Base-by-base conservation (phyloP, 1,284 basidiomycete species). In the Moesziomyces globuligerus region DNA sequence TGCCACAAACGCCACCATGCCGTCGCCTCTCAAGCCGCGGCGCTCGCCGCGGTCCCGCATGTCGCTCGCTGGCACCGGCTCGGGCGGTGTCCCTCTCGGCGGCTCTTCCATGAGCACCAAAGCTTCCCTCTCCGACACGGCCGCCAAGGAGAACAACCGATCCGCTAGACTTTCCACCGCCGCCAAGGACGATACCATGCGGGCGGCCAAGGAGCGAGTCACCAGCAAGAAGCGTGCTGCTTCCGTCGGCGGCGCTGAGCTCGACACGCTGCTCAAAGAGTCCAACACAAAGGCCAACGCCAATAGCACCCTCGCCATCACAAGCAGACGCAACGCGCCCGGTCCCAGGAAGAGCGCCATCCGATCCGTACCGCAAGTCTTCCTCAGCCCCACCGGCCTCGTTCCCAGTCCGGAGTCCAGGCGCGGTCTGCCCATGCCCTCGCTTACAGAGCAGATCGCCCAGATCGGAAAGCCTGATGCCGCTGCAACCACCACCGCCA, bases 311-410 rank as follows among this genome's bases (percentile, higher is more conserved):
- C 41, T 51, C 21, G 40, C 57, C 28, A 37, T 58, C 15, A 66
- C 68, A 7, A 71, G 68, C 48, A 57, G 68, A 37, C 56, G 68
- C 5, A 71, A 71, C n/a, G 68, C 68, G 15, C 68, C 68, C 17
- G 59, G 55, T 41, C 76, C 76, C 1, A 55, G 76, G 48, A 78
- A 78, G 64, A 74, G 71, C 32, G 72, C 76, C 45, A 73, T 78
- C 42, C 68, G 72, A 44, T 56, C 70, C 24, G 72, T 72, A 15
- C 76, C 74, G 1, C 76, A 78, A 28, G 64, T 78, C 34, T 78
- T 78, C 36, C 52, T 66, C 38, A 78, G 76, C 36, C 76, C 76
- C 0, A 78, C 76, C 10, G 64, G 59, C 37, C 76, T 78, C 17
- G 64, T 72, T 0, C 73, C 75, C 10, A 77, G 72, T 28, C 71